Evolutionary conservation across 2,329 filamentous ascomycete genomes (phyloP).

Genomic region (Chaetomium sp.): DNA sequence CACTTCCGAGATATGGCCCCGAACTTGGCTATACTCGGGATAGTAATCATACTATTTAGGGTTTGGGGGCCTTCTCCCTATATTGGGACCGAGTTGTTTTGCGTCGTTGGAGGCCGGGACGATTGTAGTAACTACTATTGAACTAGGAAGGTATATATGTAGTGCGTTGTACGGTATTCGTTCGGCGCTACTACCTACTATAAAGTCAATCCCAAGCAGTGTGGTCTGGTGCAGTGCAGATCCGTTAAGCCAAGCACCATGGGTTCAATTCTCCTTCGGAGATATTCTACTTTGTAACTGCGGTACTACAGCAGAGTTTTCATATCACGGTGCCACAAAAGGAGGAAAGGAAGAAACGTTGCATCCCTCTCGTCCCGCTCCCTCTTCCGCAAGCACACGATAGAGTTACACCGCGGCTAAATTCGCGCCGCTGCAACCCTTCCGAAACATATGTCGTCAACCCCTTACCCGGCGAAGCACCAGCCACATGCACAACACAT

Average conservation of each 20-base stretch:
- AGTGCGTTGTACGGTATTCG: background rate
- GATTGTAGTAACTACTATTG: background rate
- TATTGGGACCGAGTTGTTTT: too few relatives aligned
- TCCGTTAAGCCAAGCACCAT: background rate
- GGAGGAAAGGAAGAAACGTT: slow-evolving; percentile 10
- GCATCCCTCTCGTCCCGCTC: slow-evolving; percentile 1
- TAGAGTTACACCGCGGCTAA: slow-evolving; percentile 9
- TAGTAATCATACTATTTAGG: too few relatives aligned
- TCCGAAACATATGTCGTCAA: slow-evolving; percentile 1
- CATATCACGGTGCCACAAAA: background rate
- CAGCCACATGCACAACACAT: background rate
- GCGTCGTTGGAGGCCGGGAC: too few relatives aligned
- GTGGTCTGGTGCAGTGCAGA: too few relatives aligned
- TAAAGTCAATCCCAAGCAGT: background rate
- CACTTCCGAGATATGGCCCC: too few relatives aligned
- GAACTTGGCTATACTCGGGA: too few relatives aligned
- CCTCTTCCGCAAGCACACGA: background rate
- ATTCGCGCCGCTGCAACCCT: slow-evolving; percentile 12
- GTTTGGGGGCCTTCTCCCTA: too few relatives aligned
- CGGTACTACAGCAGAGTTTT: background rate
- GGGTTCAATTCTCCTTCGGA: background rate
- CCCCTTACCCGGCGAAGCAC: background rate
- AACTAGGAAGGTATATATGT: background rate
- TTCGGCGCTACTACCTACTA: background rate
- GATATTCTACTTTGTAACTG: background rate